These are phyloP conservation scores for Phycomyces nitens DNA, from an alignment of 192 early-diverging fungal genomes.

Conservation along the genomic window DNA sequence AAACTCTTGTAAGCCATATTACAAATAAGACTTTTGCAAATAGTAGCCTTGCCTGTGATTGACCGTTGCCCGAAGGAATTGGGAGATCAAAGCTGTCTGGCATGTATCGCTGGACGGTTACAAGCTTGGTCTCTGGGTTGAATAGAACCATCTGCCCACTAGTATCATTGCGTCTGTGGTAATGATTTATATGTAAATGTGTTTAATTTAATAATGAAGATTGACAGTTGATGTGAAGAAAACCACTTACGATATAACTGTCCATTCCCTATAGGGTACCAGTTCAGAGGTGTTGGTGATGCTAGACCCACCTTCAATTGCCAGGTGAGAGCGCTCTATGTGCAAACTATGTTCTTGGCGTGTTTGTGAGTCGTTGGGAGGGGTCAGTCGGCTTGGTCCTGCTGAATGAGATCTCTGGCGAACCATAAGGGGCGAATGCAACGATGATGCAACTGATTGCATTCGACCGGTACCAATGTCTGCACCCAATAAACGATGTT, in stretches of 20 bases:
- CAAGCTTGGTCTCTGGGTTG: conserved; percentile 53
- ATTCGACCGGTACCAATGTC: neutral
- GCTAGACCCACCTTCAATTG: neutral
- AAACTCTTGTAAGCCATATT: neutral
- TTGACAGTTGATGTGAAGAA: neutral
- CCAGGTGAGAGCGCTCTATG: neutral
- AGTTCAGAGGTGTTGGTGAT: conserved; percentile 26
- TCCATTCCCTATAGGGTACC: conserved; percentile 56
- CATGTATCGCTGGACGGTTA: conserved; percentile 43
- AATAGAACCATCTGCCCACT: conserved; percentile 62
- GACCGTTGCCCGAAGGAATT: neutral
- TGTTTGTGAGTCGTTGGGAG: neutral
- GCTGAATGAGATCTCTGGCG: conserved; percentile 4
- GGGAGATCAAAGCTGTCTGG: conserved; percentile 8
- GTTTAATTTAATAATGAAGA: neutral
- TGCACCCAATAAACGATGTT: neutral
- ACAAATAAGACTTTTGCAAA: neutral
- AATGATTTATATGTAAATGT: neutral
- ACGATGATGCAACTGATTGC: neutral
- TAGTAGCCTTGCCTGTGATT: neutral
- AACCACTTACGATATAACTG: conserved; percentile 50
- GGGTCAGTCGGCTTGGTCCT: neutral
- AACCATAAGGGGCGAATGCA: neutral
- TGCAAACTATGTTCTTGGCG: neutral
- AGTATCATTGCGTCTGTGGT: conserved; percentile 34